Evolutionary conservation across 2,329 filamentous ascomycete species (phyloP), one percentile per base, ranked within the genome.

Genomic region (Monilinia fructigena): DNA sequence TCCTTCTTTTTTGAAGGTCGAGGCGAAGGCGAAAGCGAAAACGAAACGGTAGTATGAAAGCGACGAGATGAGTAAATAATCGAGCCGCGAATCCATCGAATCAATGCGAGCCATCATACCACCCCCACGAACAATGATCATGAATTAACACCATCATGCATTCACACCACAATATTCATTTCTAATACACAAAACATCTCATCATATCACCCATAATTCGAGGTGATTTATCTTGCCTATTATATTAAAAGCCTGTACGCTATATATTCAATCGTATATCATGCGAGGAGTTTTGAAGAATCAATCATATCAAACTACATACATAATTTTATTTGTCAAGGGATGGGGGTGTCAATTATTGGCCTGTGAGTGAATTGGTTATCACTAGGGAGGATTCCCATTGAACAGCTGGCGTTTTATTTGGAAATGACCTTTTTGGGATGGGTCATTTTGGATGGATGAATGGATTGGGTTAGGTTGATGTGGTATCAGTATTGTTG

Each of bases 321-420:
- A 48, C 23, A 60, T 67, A 66, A 63, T 66, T 66, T 64, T 66
- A 66, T 66, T 66, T 66, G 65, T 64, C 48, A 20, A 54, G 6
- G 48, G 12, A 55, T 42, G 20, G 53, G 55, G 40, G 12, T 5
- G 23, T 11, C 20, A 4, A 7, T 20, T 28, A 55, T 35, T 45
- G 31, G 61, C 61, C 61, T 63, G 38, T 47, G 38, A n/a, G 38
- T 47, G 18, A 26, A 42, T 58, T 58, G 55, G 59, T 53, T 35
- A 40, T 52, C 20, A 38, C 35, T 53, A 31, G 35, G 10, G n/a
- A 50, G 47, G 52, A 18, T 26, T n/a, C 55, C 26, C 23, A 23
- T 35, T 5, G 23, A 38, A 66, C 63, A 67, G 63, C 63, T 64
- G 52, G 61, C 52, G 61, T 64, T 63, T 42, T 42, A 14, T 16